phyloP scores from a whole-genome alignment of 1,139 yeast genomes.

The Blastobotrys petasosporus region DNA sequence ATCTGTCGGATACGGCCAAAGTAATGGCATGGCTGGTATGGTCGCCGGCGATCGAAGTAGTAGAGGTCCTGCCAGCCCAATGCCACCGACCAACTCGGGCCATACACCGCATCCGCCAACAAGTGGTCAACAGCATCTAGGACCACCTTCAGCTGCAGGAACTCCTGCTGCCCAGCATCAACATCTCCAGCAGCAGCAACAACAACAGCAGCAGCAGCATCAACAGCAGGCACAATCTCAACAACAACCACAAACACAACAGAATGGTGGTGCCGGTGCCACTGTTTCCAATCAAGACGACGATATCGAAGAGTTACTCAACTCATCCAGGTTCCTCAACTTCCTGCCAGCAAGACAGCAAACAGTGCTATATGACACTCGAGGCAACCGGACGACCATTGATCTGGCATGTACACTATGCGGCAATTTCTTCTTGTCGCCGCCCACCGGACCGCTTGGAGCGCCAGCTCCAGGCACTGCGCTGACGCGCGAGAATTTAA shows the following conservation, averaged over 20 bases:
- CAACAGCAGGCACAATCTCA: slow-evolving; percentile 2
- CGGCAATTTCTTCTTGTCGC: slow-evolving; percentile 28
- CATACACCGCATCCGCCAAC: too few species aligned
- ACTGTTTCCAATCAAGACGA: slow-evolving; percentile 13
- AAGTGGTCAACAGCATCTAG: neutral
- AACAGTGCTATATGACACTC: slow-evolving; percentile 21
- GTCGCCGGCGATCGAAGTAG: too few species aligned
- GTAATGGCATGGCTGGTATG: too few species aligned
- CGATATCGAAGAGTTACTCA: slow-evolving; percentile 18
- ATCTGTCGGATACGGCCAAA: too few species aligned
- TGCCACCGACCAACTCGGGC: neutral
- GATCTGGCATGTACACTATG: slow-evolving; percentile 20
- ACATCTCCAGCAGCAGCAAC: neutral
- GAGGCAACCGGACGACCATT: slow-evolving; percentile 21
- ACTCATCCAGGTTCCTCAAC: slow-evolving; percentile 17
- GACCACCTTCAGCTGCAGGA: neutral
- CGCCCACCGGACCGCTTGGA: slow-evolving; percentile 18
- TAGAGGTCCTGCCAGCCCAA: neutral
- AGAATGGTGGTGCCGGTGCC: slow-evolving; percentile 1
- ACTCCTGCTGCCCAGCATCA: slow-evolving; percentile 2
- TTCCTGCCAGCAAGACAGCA: slow-evolving; percentile 24
- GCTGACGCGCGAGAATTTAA: slow-evolving; percentile 10
- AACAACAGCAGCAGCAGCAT: neutral
- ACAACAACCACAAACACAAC: neutral
- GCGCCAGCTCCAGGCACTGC: slow-evolving; percentile 10